Base-by-base conservation (phyloP, 352 stramenopile genomes). In the Pythium myriotylum region DNA sequence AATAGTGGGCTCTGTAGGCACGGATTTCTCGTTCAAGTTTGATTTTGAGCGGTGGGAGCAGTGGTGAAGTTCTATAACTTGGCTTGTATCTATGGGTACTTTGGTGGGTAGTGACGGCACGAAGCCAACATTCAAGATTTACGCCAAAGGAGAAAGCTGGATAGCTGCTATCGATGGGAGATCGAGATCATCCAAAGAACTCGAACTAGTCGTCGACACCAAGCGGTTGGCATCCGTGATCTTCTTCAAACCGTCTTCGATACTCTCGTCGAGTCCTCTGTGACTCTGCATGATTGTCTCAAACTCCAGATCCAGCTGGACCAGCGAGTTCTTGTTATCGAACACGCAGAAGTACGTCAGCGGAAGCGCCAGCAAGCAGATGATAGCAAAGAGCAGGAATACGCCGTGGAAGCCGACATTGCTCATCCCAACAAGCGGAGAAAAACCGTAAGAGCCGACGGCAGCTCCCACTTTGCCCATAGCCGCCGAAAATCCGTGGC, bases 401-500 rank as follows among this genome's bases (percentile, higher is more conserved):
- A 57, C 60, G 26, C 66, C 66, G n/a, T 50, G 26, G 52, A 65
- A 70, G 6, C 66, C 66, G n/a, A 73, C 47, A 29, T 47, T 43
- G 3, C 32, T 13, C 2, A 35, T 55, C 54, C 70, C 16, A 20
- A 67, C 50, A n/a, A 48, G 54, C 10, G 41, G 40, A 3, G 68
- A 68, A 53, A 76, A 76, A 16, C 64, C 68, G 32, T 64, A 79
- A n/a, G 78, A 89, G 20, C 72, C 76, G 33, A 92, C 73, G 8
- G 85, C 77, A 2, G 92, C 90, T 17, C 92, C 90, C 2, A 87
- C 64, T 65, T 98, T 98, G 40, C 90, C 92, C 51, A 70, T 67
- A 3, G 88, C 86, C 10, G 92, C 92, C 8, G 88, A 95, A 59
- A 97, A 86, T 13, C 90, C 90, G 69, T 97, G 88, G 59, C 87